Percentiles rank a stretch among this genome's conserved stretches.
Evolutionary conservation across 1,139 yeast species (phyloP).

Genomic region (Groenewaldozyma auringiensis): DNA sequence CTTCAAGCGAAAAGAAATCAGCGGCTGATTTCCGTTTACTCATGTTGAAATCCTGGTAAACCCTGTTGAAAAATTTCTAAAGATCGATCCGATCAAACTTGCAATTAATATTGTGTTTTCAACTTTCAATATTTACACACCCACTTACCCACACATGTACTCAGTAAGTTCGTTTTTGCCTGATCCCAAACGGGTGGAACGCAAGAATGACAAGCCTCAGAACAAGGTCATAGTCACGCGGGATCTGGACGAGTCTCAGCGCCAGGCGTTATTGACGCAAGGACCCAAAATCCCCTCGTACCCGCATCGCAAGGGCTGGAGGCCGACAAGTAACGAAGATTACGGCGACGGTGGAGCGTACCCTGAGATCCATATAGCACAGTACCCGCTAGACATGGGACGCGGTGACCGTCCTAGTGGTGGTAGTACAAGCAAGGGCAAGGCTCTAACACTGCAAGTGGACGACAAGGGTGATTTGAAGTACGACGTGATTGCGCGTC

Average conservation of each 20-base stretch:
- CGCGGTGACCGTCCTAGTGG: constrained; percentile 12
- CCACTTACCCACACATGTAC: constrained; percentile 9
- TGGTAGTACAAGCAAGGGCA: constrained; percentile 11
- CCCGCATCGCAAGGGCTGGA: constrained; percentile 28
- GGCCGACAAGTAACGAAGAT: constrained; percentile 25
- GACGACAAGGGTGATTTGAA: constrained; percentile 29
- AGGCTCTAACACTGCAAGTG: constrained; percentile 29
- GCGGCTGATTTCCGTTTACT: constrained; percentile 14
- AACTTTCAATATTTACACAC: too few relatives aligned
- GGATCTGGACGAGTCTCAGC: constrained; percentile 9
- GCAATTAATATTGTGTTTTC: neutral
- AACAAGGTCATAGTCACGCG: constrained; percentile 6
- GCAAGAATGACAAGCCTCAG: constrained; percentile 5
- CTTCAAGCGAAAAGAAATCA: constrained; percentile 16
- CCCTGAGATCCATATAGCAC: constrained; percentile 31
- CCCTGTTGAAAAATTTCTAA: neutral
- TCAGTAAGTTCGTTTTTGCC: constrained; percentile 22
- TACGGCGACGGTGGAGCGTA: constrained; percentile 34
- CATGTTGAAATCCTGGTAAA: constrained; percentile 4
- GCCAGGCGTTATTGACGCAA: constrained; percentile 7
- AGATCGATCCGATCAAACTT: neutral
- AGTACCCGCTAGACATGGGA: constrained; percentile 33
- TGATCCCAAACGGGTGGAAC: constrained; percentile 17
- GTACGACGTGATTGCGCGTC: constrained; percentile 31
- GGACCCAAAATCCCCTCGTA: constrained; percentile 24